These are phyloP conservation scores for Didymella arachidicola DNA, from an alignment of 2,329 filamentous ascomycete species.

Conservation along the genomic window DNA sequence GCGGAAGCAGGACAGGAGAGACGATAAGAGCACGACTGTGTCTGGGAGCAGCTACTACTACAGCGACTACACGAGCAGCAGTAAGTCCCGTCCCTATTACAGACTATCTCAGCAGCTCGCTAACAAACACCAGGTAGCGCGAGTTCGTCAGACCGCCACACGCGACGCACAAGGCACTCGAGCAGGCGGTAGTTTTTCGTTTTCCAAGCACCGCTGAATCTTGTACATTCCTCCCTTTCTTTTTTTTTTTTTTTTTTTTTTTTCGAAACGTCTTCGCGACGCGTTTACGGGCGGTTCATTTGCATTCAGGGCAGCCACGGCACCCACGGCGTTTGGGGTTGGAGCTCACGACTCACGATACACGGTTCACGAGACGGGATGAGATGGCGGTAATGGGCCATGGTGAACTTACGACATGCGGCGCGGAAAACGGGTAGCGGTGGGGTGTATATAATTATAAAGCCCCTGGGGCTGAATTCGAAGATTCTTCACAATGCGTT, in stretches of 20 bases:
- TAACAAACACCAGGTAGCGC: slow-evolving; percentile 51
- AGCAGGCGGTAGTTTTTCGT: slow-evolving; percentile 7
- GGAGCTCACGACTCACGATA: slow-evolving; percentile 14
- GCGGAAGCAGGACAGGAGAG: slow-evolving; percentile 50
- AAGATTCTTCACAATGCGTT: too few species aligned
- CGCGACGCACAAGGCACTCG: slow-evolving; percentile 51
- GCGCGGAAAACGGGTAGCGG: too few species aligned
- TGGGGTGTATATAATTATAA: not conserved
- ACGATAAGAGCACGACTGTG: slow-evolving; percentile 55
- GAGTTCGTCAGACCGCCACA: slow-evolving; percentile 54
- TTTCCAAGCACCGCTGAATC: not conserved
- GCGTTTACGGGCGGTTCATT: slow-evolving; percentile 10
- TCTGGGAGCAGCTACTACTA: slow-evolving; percentile 52
- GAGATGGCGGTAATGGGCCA: slow-evolving; percentile 2
- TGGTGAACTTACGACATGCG: too few species aligned
- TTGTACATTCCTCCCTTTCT: slow-evolving; percentile 3
- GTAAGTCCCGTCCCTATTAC: slow-evolving; percentile 47
- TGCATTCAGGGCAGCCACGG: slow-evolving; percentile 9
- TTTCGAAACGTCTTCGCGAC: slow-evolving; percentile 23
- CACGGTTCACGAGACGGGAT: slow-evolving; percentile 6
- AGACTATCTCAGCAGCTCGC: not conserved
- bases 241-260: slow-evolving; percentile 22
- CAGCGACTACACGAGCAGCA: slow-evolving; percentile 58
- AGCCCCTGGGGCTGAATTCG: too few species aligned
- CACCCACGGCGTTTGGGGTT: slow-evolving; percentile 26